phyloP scores from a whole-genome alignment of 257 asterid genomes.

The Ballota nigra region DNA sequence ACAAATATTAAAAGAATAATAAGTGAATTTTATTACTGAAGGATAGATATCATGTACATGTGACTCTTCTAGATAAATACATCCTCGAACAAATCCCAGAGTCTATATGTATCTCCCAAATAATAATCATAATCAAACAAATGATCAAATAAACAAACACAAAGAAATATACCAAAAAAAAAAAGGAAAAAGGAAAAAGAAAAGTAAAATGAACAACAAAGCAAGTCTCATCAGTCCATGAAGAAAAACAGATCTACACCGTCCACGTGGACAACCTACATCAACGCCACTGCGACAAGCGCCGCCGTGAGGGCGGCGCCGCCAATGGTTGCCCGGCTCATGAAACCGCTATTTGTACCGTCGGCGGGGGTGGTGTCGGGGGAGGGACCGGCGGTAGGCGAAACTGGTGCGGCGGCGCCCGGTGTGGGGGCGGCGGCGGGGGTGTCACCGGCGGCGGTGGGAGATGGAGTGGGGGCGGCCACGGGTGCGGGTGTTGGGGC shows the following conservation, averaged over 20 bases:
- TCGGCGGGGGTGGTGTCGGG: constrained; percentile 37
- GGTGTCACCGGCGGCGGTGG: not conserved
- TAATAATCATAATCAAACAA: constrained; percentile 33
- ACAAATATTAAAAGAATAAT: constrained; percentile 20
- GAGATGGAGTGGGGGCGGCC: constrained; percentile 23
- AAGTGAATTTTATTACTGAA: constrained; percentile 21
- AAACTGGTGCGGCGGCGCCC: not conserved
- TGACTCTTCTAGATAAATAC: constrained; percentile 24
- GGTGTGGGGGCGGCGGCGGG: constrained; percentile 42
- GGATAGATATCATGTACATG: constrained; percentile 32
- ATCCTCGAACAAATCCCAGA: constrained; percentile 17
- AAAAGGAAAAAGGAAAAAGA: not conserved
- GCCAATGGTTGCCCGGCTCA: constrained; percentile 48
- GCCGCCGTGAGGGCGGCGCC: constrained; percentile 55
- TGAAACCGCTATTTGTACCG: constrained; percentile 35
- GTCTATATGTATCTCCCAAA: constrained; percentile 27
- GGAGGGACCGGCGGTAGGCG: constrained; percentile 30
- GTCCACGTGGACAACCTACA: constrained; percentile 43
- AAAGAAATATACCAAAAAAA: constrained; percentile 2
- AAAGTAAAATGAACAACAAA: constrained; percentile 23
- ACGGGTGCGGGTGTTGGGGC: constrained; percentile 34
- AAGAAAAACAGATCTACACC: constrained; percentile 22
- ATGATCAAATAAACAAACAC: constrained; percentile 19
- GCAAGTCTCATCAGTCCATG: constrained; percentile 46
- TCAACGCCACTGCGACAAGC: constrained; percentile 56